Base-by-base conservation (phyloP, 371 early-diverging fungal genomes). In the Entomophthora muscae region DNA sequence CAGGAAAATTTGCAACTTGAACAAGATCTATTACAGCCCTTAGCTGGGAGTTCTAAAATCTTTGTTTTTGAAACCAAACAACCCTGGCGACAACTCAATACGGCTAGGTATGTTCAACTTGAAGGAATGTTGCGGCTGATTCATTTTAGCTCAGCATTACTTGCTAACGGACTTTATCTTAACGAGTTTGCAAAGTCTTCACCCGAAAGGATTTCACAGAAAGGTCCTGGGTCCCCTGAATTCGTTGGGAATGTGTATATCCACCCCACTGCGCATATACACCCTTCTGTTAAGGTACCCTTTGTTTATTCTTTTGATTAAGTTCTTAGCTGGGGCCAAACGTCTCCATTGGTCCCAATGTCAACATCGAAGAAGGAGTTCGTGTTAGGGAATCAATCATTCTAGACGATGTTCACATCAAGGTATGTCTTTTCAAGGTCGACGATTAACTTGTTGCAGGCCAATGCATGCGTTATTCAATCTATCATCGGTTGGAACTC, bases 401-500 rank as follows among this genome's bases (percentile, higher is more conserved):
- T 26, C 80, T 99, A 63, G 98, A 99, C 73, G 85, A 83, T 66
- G 90, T 86, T n/a, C 88, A 90, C 61, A 82, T 99, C 69, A 89
- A 89, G 65, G 83, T 81, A 73, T 75, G 86, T 84, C n/a, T n/a
- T n/a, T n/a, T n/a, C n/a, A n/a, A n/a, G n/a, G n/a, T n/a, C n/a
- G n/a, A n/a, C n/a, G n/a, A n/a, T n/a, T n/a, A n/a, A n/a, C n/a
- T n/a, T n/a, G n/a, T n/a, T n/a, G n/a, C 17, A 65, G 65, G 69
- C 72, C 60, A 71, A 72, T 62, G 68, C 72, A 42, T 89, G 89
- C 68, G 77, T 99, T 53, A 73, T 93, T 52, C 85, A 94, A 67
- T 83, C 94, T 22, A 88, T 99, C 60, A 82, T 98, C 65, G 99
- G 98, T 32, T 95, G 96, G 97, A 86, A 89, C 66, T 84, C 86